These are phyloP conservation scores for Aureobasidium leucospermi DNA, from an alignment of 2,329 filamentous ascomycete species.

Conservation along the genomic window DNA sequence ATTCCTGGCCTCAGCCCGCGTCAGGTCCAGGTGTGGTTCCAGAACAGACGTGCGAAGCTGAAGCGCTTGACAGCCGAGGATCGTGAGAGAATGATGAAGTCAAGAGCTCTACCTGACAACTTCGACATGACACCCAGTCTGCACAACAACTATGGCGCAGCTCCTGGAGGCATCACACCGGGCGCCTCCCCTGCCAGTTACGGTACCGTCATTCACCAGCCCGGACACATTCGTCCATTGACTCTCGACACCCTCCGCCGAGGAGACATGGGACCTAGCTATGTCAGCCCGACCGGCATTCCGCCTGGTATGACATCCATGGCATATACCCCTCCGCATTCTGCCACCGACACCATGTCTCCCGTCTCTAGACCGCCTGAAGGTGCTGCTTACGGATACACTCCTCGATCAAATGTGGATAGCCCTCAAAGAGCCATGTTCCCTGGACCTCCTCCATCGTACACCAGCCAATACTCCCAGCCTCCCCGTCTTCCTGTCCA, in stretches of 20 bases:
- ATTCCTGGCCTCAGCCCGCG: conserved; percentile 86
- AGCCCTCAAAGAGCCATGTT: conserved; percentile 16
- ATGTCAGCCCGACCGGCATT: conserved; percentile 51
- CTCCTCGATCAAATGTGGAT: conserved; percentile 16
- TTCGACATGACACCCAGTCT: conserved; percentile 54
- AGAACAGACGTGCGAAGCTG: conserved; percentile 55
- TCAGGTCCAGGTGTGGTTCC: conserved; percentile 97
- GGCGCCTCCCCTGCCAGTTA: conserved; percentile 39
- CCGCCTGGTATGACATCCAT: conserved; percentile 62
- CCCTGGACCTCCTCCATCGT: conserved; percentile 8
- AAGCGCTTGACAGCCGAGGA: conserved; percentile 56
- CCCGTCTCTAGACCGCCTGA: conserved; percentile 36
- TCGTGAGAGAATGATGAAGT: conserved; percentile 54
- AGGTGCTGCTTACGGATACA: conserved; percentile 33
- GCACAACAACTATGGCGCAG: conserved; percentile 46
- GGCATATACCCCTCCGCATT: conserved; percentile 52
- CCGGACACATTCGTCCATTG: conserved; percentile 58
- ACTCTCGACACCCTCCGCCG: conserved; percentile 62
- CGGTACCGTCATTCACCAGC: conserved; percentile 18
- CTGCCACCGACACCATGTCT: conserved; percentile 40
- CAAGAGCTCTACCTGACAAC: conserved; percentile 51
- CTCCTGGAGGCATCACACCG: conserved; percentile 40
- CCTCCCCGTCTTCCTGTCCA: conserved; percentile 38
- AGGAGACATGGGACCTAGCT: conserved; percentile 59
- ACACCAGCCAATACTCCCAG: conserved; percentile 23